phyloP scores from a whole-genome alignment of 2,329 filamentous ascomycete species.

The Cladophialophora bantiana region DNA sequence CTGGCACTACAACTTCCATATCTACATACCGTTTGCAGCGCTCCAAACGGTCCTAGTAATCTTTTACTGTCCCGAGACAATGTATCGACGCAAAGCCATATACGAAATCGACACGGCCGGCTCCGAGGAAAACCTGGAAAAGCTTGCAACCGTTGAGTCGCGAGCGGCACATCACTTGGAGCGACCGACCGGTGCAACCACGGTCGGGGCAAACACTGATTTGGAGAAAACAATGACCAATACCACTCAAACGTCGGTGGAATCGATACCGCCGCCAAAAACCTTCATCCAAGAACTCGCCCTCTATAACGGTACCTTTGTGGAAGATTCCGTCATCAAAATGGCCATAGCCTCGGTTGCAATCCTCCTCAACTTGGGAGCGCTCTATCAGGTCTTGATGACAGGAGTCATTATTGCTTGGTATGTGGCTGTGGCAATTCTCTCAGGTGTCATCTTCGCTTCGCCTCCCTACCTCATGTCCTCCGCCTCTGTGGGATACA shows the following conservation, averaged over 20 bases:
- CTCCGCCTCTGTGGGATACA: slow-evolving; percentile 42
- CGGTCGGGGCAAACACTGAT: not conserved
- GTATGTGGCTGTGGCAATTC: slow-evolving; percentile 42
- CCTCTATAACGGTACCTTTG: slow-evolving; percentile 32
- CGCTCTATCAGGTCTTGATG: slow-evolving; percentile 43
- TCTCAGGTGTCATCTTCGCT: slow-evolving; percentile 43
- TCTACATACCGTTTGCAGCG: slow-evolving; percentile 29
- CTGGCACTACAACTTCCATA: slow-evolving; percentile 33
- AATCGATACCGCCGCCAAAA: slow-evolving; percentile 26
- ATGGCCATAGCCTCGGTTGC: slow-evolving; percentile 44
- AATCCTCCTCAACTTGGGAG: slow-evolving; percentile 44
- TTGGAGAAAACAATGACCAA: slow-evolving; percentile 26
- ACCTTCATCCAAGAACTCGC: slow-evolving; percentile 29
- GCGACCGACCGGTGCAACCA: not conserved
- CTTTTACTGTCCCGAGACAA: slow-evolving; percentile 30
- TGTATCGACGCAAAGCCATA: slow-evolving; percentile 32
- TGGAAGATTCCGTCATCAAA: slow-evolving; percentile 32
- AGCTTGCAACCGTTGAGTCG: slow-evolving; percentile 30
- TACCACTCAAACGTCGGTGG: slow-evolving; percentile 18
- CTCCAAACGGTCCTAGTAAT: slow-evolving; percentile 27
- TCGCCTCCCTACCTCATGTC: slow-evolving; percentile 44
- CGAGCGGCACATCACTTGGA: slow-evolving; percentile 28
- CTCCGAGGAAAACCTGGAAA: slow-evolving; percentile 34
- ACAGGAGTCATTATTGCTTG: slow-evolving; percentile 41
- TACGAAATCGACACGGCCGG: slow-evolving; percentile 33